These are phyloP conservation scores for Hortiboletus rubellus DNA, from an alignment of 1,284 basidiomycete species.

Conservation along the genomic window DNA sequence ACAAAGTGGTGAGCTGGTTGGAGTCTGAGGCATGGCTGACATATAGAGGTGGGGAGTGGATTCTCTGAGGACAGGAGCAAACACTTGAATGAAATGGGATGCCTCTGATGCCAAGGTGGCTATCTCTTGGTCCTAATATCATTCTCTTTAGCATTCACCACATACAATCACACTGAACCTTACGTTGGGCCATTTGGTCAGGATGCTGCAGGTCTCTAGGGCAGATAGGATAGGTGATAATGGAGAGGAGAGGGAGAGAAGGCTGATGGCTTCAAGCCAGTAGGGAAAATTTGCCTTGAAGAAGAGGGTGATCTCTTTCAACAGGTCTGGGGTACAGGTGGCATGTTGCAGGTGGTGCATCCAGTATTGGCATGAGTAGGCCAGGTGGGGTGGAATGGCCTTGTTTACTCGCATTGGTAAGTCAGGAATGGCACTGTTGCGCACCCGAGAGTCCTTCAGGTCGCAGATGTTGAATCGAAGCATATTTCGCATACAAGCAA, in stretches of 20 bases:
- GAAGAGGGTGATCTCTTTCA: too few relatives aligned
- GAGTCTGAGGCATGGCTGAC: background rate
- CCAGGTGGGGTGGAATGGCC: constrained; percentile 1
- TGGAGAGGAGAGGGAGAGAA: too few relatives aligned
- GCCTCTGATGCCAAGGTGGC: constrained; percentile 1
- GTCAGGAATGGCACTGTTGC: background rate
- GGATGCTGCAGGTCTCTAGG: too few relatives aligned
- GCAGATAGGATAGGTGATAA: too few relatives aligned
- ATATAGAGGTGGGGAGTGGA: background rate
- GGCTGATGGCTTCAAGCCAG: too few relatives aligned
- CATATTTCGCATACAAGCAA: too few relatives aligned
- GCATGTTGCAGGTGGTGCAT: too few relatives aligned
- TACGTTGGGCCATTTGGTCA: too few relatives aligned
- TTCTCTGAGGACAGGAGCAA: background rate
- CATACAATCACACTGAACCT: accelerated
- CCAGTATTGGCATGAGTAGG: constrained; percentile 8
- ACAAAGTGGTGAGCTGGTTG: background rate
- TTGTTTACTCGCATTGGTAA: background rate
- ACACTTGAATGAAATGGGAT: background rate
- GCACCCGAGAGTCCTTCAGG: background rate
- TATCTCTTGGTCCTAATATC: background rate
- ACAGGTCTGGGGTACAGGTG: too few relatives aligned
- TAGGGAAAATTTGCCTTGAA: too few relatives aligned
- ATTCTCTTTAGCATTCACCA: background rate
- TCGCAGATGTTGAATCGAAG: background rate